These are phyloP conservation scores for Sphaerobolus stellatus DNA, from an alignment of 1,284 basidiomycete species.

Conservation along the genomic window DNA sequence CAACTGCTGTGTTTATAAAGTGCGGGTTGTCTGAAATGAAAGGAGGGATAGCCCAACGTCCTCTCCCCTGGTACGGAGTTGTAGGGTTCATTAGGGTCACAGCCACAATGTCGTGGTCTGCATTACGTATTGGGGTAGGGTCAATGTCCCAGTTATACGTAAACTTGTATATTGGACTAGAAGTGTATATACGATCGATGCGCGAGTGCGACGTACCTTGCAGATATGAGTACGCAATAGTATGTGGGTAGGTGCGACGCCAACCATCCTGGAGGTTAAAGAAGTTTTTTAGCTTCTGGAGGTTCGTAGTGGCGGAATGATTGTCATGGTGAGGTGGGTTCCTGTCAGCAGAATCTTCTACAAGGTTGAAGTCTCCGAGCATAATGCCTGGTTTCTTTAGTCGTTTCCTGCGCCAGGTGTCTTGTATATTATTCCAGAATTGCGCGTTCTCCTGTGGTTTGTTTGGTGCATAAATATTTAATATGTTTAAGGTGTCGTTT, in stretches of 20 bases:
- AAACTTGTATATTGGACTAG: not conserved
- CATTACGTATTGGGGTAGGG: slow-evolving; percentile 2
- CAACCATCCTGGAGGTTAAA: slow-evolving; percentile 36
- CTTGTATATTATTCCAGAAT: slow-evolving; percentile 31
- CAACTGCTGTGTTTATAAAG: too few relatives aligned
- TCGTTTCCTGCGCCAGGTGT: not conserved
- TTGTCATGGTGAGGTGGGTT: slow-evolving; percentile 27
- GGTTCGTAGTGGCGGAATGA: slow-evolving; percentile 6
- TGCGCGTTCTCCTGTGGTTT: slow-evolving; percentile 13
- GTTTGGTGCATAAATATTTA: slow-evolving; percentile 28
- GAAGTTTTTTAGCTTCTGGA: slow-evolving; percentile 20
- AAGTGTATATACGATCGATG: slow-evolving; percentile 38
- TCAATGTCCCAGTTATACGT: not conserved
- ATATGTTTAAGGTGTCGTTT: slow-evolving; percentile 10
- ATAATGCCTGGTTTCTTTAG: slow-evolving; percentile 31
- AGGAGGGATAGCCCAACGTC: slow-evolving; percentile 30
- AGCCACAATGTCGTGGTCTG: slow-evolving; percentile 33
- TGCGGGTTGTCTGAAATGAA: slow-evolving; percentile 23
- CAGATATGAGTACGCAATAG: slow-evolving; percentile 28
- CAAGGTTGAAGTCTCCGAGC: slow-evolving; percentile 44
- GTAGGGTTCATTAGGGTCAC: slow-evolving; percentile 20
- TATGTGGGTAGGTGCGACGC: slow-evolving; percentile 29
- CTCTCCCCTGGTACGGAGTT: slow-evolving; percentile 30
- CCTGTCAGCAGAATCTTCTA: slow-evolving; percentile 39
- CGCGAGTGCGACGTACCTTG: slow-evolving; percentile 28